These are phyloP conservation scores for Boletus semigastroideus DNA, from an alignment of 1,284 basidiomycete genomes.

Conservation along the genomic window DNA sequence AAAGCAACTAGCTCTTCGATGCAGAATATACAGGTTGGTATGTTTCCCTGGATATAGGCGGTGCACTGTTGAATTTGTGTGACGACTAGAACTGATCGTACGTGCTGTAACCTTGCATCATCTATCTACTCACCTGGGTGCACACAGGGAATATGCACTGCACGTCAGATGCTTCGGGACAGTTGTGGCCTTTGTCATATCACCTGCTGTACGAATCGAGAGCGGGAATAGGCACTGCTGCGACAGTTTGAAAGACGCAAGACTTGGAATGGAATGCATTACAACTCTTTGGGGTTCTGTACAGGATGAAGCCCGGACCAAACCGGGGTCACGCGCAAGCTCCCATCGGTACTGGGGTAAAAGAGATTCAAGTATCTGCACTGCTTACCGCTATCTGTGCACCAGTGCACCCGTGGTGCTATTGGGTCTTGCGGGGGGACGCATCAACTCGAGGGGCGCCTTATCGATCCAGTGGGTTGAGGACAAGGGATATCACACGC, in stretches of 20 bases:
- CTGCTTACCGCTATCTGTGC: not conserved
- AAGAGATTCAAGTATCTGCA: too few species aligned
- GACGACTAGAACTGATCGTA: too few species aligned
- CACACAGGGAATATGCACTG: too few species aligned
- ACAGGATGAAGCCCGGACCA: not conserved
- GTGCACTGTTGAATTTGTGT: too few species aligned
- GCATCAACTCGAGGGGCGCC: not conserved
- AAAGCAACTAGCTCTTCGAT: too few species aligned
- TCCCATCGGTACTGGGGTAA: not conserved
- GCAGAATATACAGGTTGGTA: too few species aligned
- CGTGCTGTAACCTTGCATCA: not conserved
- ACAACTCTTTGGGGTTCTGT: not conserved
- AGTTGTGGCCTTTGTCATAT: not conserved
- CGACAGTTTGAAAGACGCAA: not conserved
- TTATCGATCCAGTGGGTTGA: not conserved
- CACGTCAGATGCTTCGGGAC: too few species aligned
- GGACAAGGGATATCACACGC: not conserved
- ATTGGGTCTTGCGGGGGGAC: not conserved
- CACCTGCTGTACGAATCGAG: not conserved
- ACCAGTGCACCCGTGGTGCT: not conserved
- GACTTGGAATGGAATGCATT: not conserved
- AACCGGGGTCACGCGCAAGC: not conserved
- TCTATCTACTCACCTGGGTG: not conserved
- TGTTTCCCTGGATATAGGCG: too few species aligned
- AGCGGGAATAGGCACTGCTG: not conserved